Evolutionary conservation across 139 green algal genomes (phyloP).

Genomic region (Chlorella sp.): DNA sequence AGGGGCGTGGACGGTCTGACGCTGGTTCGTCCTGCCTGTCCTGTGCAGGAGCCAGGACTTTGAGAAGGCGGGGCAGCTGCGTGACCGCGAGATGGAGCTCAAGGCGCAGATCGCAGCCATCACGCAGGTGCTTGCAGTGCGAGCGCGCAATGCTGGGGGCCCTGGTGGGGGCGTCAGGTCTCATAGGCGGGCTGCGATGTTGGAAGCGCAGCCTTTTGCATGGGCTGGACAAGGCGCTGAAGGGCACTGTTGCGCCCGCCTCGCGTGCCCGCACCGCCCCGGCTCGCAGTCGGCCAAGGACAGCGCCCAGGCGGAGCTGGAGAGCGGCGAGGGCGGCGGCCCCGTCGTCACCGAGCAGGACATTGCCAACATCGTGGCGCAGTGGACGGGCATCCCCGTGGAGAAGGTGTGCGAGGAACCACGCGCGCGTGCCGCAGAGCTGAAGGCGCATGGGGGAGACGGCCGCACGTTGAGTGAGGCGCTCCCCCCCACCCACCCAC

Average conservation of each 20-base stretch:
- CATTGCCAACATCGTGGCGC: slow-evolving; percentile 96
- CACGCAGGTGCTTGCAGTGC: slow-evolving; percentile 34
- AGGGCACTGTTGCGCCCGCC: no score
- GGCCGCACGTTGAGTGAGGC: no score
- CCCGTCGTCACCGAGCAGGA: slow-evolving; percentile 88
- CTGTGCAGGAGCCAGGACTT: slow-evolving; percentile 57
- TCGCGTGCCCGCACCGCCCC: no score
- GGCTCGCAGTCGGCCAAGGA: slow-evolving; percentile 37
- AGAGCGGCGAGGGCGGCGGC: slow-evolving; percentile 74
- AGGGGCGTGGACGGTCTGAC: neutral
- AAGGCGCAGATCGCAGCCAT: slow-evolving; percentile 94
- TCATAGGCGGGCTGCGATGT: no score
- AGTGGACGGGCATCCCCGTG: slow-evolving; percentile 93
- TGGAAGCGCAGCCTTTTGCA: no score
- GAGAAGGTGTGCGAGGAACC: slow-evolving; percentile 67
- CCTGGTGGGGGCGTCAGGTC: no score
- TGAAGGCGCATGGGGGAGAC: no score
- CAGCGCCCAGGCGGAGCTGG: slow-evolving; percentile 63
- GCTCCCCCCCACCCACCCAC: no score
- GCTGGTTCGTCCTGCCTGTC: neutral
- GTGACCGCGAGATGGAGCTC: slow-evolving; percentile 98
- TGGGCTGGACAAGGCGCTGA: no score
- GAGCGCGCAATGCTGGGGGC: no score
- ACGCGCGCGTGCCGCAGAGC: no score
- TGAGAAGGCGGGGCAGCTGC: slow-evolving; percentile 94